Evolutionary conservation across 441 rosid species (phyloP), one percentile per base, ranked within the genome.

Genomic region (Adansonia gregorii): DNA sequence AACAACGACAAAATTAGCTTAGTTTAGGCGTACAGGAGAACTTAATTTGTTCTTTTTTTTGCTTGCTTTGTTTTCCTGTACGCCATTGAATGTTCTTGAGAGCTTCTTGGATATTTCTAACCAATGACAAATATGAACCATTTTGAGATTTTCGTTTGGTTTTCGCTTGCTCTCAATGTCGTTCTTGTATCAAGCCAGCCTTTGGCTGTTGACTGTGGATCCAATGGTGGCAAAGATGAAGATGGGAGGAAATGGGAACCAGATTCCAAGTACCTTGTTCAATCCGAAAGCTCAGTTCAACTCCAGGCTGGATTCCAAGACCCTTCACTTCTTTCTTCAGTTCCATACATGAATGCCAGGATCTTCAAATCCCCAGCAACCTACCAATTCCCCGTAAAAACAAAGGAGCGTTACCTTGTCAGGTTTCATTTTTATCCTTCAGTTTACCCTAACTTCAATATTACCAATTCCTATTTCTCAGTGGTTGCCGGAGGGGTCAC

Each of bases 311-410:
- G 68, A 52, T 77, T 69, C 67, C 92, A 90, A 76, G 93, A 90
- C 75, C 84, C 94, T 71, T 84, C 91, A 1, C 89, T 90, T 61
- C 72, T 72, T 31, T 90, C 94, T 3, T 52, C 78, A 8, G 31
- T 90, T 75, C 96, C 96, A 1, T 88, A 82, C 79, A 89, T 91
- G 96, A 82, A 81, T 22, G 92, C 92, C 0, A 85, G 96, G 74
- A 81, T 90, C 55, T 89, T 91, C 80, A 70, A 73, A 6, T 77
- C 89, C 12, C 87, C 85, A 71, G 88, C 80, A 19, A 81, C 82
- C 4, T 91, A 91, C 31, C 59, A 78, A 10, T 79, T 90, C 68
- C 90, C 90, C 0, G 60, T 90, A 17, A 69, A 75, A 41, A 52
- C 80, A 3, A 73, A 76, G 49, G 59, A 78, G 0, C 85, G 92